Base-by-base conservation (phyloP, 2,329 filamentous ascomycete genomes). In the Trichoderma sp. region DNA sequence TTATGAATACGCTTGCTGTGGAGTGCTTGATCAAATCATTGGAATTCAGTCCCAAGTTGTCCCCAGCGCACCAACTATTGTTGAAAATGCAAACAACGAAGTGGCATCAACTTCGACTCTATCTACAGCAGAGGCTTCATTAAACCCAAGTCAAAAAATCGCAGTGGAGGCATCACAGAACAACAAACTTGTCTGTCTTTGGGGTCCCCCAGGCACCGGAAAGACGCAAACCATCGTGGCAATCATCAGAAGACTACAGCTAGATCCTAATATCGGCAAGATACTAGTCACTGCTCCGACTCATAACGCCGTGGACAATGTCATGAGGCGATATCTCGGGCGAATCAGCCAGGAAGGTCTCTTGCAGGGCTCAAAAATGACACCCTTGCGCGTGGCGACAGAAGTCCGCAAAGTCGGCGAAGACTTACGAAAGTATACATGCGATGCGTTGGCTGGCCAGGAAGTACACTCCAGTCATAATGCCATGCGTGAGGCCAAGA, bases 251-350 rank as follows among this genome's bases (percentile, higher is more conserved):
- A 76, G 77, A 4, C 65, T 84, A n/a, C 76, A 81, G 26, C 68
- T 68, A 21, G 71, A 79, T 7, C 71, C 74, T 1, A 71, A 76
- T 5, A 75, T 73, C 1, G 26, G 14, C 26, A 74, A 79, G 2
- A 76, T 84, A 30, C 75, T 84, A 0, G 79, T 85, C 6, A 80
- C 82, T 7, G 83, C 83, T 0, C 83, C 83, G 14, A 84, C 83
- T 0, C 83, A 85, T 71, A 84, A 84, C 70, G 83, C 83, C 11
- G 83, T 85, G 0, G 82, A 85, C 58, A 85, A 85, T 53, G 77
- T 84, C 4, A 78, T 85, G 77, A 69, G 79, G 9, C 76, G 80
- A 53, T 83, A 80, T 60, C 69, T 82, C 0, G 32, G 74, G 0
- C 71, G 72, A 18, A 36, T 74, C 0, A 21, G 53, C 2, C 57